These are phyloP conservation scores for Mortierella sp. DNA, from an alignment of 371 early-diverging fungal species.

Conservation along the genomic window DNA sequence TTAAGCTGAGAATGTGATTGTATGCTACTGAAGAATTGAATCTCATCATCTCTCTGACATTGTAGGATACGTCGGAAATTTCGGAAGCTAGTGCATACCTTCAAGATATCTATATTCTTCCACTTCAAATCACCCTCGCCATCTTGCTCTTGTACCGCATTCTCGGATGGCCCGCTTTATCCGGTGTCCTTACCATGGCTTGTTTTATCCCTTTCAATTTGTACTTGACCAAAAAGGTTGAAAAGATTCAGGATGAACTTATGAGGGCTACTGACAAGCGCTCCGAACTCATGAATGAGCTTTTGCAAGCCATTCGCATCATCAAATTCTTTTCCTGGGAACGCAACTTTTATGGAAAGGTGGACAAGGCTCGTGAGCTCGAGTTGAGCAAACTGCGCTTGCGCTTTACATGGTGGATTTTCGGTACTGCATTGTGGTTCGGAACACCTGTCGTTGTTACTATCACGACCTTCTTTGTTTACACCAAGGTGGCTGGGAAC, in stretches of 20 bases:
- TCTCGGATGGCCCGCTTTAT: slow-evolving; percentile 65
- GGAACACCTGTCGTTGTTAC: slow-evolving; percentile 79
- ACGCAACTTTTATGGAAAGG: slow-evolving; percentile 70
- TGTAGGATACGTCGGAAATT: slow-evolving; percentile 57
- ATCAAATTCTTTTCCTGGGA: slow-evolving; percentile 87
- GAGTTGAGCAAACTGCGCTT: slow-evolving; percentile 69
- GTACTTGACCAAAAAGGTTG: slow-evolving; percentile 56
- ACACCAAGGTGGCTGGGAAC: slow-evolving; percentile 72
- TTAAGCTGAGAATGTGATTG: not conserved
- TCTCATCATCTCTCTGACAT: too few species aligned
- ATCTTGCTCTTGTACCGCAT: slow-evolving; percentile 61
- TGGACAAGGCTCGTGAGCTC: slow-evolving; percentile 65
- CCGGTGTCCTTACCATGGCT: slow-evolving; percentile 60
- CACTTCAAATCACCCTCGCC: slow-evolving; percentile 61
- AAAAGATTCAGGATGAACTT: slow-evolving; percentile 64
- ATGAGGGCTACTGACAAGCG: slow-evolving; percentile 72
- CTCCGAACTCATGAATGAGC: slow-evolving; percentile 70
- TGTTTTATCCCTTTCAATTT: slow-evolving; percentile 62
- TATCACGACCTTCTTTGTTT: slow-evolving; percentile 73
- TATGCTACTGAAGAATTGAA: too few species aligned
- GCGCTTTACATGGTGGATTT: slow-evolving; percentile 68
- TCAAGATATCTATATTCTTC: slow-evolving; percentile 59
- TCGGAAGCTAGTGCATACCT: slow-evolving; percentile 60
- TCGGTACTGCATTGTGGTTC: slow-evolving; percentile 72
- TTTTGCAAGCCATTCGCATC: slow-evolving; percentile 78